These are phyloP conservation scores for Cladosporium halotolerans DNA, from an alignment of 2,329 filamentous ascomycete genomes.

Conservation along the genomic window DNA sequence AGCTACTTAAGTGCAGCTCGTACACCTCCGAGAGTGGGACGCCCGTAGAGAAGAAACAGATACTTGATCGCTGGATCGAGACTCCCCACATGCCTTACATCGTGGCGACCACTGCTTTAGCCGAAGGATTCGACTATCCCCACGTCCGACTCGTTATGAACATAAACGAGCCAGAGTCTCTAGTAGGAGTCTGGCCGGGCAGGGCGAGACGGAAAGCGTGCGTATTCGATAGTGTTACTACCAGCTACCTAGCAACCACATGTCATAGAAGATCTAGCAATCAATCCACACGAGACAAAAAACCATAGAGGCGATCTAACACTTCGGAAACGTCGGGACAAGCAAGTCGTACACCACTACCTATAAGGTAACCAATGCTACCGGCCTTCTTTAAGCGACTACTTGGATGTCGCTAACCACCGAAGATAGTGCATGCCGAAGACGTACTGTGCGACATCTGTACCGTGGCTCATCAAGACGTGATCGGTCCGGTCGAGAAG, in stretches of 20 bases:
- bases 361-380: constrained; percentile 4
- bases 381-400: constrained; percentile 2
- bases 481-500: no score
- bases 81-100: constrained; percentile 1
- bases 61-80: constrained; percentile 6
- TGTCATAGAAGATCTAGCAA: not conserved
- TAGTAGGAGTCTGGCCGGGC: constrained; percentile 13
- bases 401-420: not conserved
- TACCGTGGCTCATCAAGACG: no score
- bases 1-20: not conserved
- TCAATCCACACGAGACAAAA: not conserved
- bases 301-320: not conserved
- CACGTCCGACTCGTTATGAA: constrained; percentile 9
- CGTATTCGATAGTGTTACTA: constrained; percentile 9
- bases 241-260: constrained; percentile 1
- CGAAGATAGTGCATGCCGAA: constrained; percentile 12
- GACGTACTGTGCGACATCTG: not conserved
- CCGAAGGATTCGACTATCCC: constrained; percentile 11
- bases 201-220: not conserved
- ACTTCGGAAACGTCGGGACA: not conserved
- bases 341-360: not conserved
- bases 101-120: constrained; percentile 10
- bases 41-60: constrained; percentile 8
- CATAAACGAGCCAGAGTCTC: constrained; percentile 9
- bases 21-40: not conserved